Evolutionary conservation across 768 basidiomycete species (phyloP).

Genomic region (Multifurca ochricompacta): DNA sequence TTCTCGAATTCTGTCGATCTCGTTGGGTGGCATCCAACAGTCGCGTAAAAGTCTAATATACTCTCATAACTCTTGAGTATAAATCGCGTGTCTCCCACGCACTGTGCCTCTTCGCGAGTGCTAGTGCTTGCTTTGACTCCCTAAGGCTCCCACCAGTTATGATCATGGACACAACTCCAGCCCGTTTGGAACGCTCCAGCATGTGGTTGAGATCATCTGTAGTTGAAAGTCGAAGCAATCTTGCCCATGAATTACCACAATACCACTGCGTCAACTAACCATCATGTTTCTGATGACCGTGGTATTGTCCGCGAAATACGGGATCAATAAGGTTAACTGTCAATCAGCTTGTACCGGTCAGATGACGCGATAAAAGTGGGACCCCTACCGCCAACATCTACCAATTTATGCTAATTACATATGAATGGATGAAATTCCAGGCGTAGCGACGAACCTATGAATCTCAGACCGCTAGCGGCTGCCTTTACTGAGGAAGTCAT

Average conservation of each 20-base stretch:
- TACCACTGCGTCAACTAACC: constrained; percentile 18
- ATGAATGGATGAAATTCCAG: too few relatives aligned
- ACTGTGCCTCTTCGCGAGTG: constrained; percentile 54
- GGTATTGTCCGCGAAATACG: constrained; percentile 32
- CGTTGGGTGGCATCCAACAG: constrained; percentile 77
- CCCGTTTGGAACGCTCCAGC: constrained; percentile 44
- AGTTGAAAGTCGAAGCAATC: background rate
- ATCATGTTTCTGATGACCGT: constrained; percentile 32
- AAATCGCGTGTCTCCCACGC: background rate
- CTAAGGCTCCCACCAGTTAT: constrained; percentile 66
- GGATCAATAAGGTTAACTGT: constrained; percentile 35
- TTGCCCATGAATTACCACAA: too few relatives aligned
- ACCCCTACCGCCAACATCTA: constrained; percentile 17
- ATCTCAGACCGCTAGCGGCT: background rate
- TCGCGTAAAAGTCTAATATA: constrained; percentile 49
- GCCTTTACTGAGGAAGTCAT: background rate
- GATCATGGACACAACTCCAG: constrained; percentile 64
- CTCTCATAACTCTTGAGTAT: background rate
- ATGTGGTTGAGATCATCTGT: constrained; percentile 59
- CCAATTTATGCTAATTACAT: too few relatives aligned
- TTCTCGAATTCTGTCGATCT: constrained; percentile 60
- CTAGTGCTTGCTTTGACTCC: constrained; percentile 53
- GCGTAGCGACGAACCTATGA: constrained; percentile 4
- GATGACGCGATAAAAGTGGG: background rate
- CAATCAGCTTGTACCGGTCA: background rate